A percentile compares a stretch with the other conserved stretches of the same genome.
Conservation (phyloP, 2,329 filamentous ascomycete species). For the Penicillium rolfsii region DNA sequence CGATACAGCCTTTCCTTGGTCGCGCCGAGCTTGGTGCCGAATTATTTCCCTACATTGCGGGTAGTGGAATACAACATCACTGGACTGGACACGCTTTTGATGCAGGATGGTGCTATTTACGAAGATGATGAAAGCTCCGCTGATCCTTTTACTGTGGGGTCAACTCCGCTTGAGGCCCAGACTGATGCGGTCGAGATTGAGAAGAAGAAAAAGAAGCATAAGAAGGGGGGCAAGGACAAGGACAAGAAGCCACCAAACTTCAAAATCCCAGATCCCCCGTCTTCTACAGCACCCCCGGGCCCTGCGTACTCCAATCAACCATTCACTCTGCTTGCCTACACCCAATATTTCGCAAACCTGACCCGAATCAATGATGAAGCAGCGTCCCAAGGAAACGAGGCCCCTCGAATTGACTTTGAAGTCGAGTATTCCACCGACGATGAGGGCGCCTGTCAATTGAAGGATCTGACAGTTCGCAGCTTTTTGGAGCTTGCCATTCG, state of each 20-base stretch:
- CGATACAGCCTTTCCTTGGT: conserved; percentile 81
- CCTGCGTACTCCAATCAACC: conserved; percentile 88
- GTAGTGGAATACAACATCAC: conserved; percentile 93
- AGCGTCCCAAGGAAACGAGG: conserved; percentile 56
- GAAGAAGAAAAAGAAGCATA: conserved; percentile 48
- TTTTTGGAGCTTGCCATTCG: conserved; percentile 77
- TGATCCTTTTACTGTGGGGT: not conserved
- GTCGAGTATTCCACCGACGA: conserved; percentile 79
- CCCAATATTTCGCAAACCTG: conserved; percentile 93
- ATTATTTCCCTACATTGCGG: conserved; percentile 86
- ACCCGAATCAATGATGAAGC: conserved; percentile 82
- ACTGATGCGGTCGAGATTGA: conserved; percentile 7
- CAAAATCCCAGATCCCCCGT: conserved; percentile 70
- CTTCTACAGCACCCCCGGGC: conserved; percentile 73
- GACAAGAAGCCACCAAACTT: conserved; percentile 62
- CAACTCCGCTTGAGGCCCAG: not conserved
- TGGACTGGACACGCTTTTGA: conserved; percentile 64
- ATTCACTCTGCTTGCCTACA: conserved; percentile 77
- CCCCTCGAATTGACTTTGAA: conserved; percentile 67
- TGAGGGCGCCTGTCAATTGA: conserved; percentile 73
- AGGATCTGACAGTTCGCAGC: conserved; percentile 82
- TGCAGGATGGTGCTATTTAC: conserved; percentile 35
- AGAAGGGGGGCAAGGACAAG: conserved; percentile 52
- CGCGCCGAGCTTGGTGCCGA: conserved; percentile 85
- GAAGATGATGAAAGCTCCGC: not conserved